Conservation (phyloP, 75 land plant species). For the Gnetum montanum region DNA sequence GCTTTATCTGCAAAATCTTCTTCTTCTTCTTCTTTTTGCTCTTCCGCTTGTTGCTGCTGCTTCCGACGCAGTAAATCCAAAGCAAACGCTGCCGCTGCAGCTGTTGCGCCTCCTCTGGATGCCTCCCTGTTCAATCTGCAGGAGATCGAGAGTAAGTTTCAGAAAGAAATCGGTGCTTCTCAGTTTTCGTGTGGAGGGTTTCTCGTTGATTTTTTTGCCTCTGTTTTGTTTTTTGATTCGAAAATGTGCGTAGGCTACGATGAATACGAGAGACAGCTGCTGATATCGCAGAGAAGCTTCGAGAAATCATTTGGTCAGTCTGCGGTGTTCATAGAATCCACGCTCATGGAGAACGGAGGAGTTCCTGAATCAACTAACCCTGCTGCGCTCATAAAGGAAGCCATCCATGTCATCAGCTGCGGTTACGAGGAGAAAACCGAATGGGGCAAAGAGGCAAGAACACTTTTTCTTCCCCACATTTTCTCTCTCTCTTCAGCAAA, state of each 20-base stretch:
- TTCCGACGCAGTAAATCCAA: conserved; percentile 26
- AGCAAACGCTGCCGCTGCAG: too few relatives aligned
- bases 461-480: not conserved
- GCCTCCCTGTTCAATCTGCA: too few relatives aligned
- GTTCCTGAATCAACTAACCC: conserved; percentile 35
- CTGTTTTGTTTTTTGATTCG: too few relatives aligned
- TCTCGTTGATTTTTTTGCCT: too few relatives aligned
- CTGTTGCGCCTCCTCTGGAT: too few relatives aligned
- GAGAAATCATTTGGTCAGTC: conserved; percentile 56
- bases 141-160: too few relatives aligned
- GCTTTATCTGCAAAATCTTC: conserved; percentile 1
- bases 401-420: conserved; percentile 65
- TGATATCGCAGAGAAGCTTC: conserved; percentile 47
- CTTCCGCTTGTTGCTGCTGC: conserved; percentile 41
- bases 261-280: conserved; percentile 46
- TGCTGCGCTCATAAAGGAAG: conserved; percentile 45
- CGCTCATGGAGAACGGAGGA: conserved; percentile 62
- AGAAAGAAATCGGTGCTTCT: too few relatives aligned
- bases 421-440: conserved; percentile 62
- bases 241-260: conserved; percentile 35
- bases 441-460: conserved; percentile 53
- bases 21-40: conserved; percentile 42
- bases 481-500: not conserved
- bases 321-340: conserved; percentile 51
- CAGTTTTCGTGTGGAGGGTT: too few relatives aligned